A percentile compares a stretch with the other conserved stretches of the same genome.
phyloP scores from a whole-genome alignment of 176 grass and related monocot species.

The Aegilops longissima region DNA sequence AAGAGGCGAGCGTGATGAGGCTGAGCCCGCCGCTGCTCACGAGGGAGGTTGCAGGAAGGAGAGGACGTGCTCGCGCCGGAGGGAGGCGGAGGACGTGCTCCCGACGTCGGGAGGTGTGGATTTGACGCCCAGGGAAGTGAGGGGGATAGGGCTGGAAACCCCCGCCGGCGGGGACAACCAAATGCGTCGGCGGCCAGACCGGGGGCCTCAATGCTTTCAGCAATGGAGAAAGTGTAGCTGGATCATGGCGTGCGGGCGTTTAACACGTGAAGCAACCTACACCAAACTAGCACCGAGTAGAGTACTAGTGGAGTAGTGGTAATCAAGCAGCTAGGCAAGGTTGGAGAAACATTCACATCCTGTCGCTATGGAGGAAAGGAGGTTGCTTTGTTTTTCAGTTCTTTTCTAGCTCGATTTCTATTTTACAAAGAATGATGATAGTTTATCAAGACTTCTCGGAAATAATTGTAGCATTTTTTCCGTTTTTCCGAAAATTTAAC shows the following conservation, averaged over 20 bases:
- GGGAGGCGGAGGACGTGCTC: not conserved
- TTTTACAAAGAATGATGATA: not conserved
- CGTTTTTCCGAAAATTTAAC: not conserved
- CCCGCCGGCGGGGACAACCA: too few relatives aligned
- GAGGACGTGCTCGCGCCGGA: not conserved
- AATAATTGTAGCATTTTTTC: not conserved
- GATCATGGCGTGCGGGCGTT: constrained; percentile 24
- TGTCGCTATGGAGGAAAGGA: not conserved
- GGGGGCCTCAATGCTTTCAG: not conserved
- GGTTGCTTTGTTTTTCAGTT: not conserved
- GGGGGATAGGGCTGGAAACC: too few relatives aligned
- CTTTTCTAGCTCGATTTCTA: constrained; percentile 2
- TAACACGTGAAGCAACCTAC: constrained; percentile 37
- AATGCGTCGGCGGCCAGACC: too few relatives aligned
- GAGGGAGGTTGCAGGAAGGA: not conserved
- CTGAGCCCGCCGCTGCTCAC: not conserved
- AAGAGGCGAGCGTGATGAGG: not conserved
- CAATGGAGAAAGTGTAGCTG: constrained; percentile 16
- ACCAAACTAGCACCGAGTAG: not conserved
- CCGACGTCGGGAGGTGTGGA: too few relatives aligned
- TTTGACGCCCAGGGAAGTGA: too few relatives aligned
- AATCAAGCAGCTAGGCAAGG: constrained; percentile 5
- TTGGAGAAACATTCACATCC: constrained; percentile 27
- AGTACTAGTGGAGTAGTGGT: not conserved
- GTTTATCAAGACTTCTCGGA: not conserved